phyloP scores from a whole-genome alignment of 257 asterid species.

The Solanum pimpinellifolium region DNA sequence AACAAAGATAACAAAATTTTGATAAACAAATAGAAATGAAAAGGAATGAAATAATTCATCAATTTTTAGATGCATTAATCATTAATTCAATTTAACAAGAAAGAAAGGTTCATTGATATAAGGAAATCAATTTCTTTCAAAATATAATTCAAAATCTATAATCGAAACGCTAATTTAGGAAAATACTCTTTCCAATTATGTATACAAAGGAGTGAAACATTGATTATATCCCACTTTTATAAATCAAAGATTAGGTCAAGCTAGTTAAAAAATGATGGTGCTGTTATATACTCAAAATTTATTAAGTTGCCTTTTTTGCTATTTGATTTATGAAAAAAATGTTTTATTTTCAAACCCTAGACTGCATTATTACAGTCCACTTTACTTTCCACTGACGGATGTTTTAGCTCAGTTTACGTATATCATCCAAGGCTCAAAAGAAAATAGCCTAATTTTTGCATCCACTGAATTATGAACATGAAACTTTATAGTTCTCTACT shows the following conservation, averaged over 20 bases:
- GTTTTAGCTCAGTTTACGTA: neutral
- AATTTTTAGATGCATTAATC: neutral
- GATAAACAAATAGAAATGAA: neutral
- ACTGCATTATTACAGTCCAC: neutral
- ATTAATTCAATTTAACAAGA: neutral
- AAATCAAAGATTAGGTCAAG: neutral
- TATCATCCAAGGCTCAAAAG: fast-evolving
- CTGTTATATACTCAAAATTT: neutral
- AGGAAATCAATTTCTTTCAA: neutral
- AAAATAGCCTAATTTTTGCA: neutral
- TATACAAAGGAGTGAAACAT: neutral
- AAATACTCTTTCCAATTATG: neutral
- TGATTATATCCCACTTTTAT: neutral
- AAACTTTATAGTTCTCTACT: fast-evolving
- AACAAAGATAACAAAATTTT: neutral
- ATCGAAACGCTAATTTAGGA: fast-evolving
- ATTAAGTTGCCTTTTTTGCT: neutral
- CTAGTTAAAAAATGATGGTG: neutral
- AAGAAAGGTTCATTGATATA: neutral
- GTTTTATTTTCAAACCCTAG: neutral
- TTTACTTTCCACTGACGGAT: fast-evolving
- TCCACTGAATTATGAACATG: neutral
- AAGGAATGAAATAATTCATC: neutral
- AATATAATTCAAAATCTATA: neutral
- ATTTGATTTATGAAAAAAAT: neutral